These are phyloP conservation scores for Phialocephala sp. DNA, from an alignment of 2,329 filamentous ascomycete genomes.

Conservation along the genomic window DNA sequence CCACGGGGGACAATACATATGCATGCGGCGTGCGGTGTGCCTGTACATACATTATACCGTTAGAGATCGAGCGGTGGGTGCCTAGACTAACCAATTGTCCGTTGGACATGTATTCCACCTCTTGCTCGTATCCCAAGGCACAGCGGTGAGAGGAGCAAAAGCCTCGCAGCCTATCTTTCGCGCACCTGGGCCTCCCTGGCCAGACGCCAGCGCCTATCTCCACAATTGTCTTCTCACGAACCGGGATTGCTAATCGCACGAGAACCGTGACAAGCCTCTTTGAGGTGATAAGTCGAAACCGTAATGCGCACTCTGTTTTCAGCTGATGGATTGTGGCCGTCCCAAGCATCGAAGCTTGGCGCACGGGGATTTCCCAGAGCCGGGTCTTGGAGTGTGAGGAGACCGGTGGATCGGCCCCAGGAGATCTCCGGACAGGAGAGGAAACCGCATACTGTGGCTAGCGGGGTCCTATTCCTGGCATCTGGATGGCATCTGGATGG, in stretches of 20 bases:
- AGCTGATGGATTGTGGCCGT: neutral
- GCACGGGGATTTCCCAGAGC: neutral
- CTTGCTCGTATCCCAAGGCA: neutral
- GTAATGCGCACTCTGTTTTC: neutral
- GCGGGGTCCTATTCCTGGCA: too few relatives aligned
- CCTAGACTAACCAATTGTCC: neutral
- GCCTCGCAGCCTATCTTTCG: neutral
- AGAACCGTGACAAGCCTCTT: neutral
- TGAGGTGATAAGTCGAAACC: neutral
- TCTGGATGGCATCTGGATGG: too few relatives aligned
- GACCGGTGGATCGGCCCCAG: too few relatives aligned
- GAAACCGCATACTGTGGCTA: too few relatives aligned
- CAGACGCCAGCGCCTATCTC: constrained; percentile 2
- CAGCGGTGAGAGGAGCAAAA: constrained; percentile 1
- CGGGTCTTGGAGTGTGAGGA: neutral
- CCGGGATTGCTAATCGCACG: neutral
- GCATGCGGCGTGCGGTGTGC: neutral
- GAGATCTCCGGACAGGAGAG: too few relatives aligned
- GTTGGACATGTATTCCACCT: constrained; percentile 1
- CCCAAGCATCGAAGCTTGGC: neutral
- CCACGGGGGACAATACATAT: neutral
- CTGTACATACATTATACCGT: constrained; percentile 7
- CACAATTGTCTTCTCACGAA: neutral
- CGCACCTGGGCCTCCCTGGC: neutral
- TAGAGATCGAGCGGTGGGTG: neutral